These are phyloP conservation scores for Saccharomycopsis crataegensis DNA, from an alignment of 1,139 yeast species.

Conservation along the genomic window DNA sequence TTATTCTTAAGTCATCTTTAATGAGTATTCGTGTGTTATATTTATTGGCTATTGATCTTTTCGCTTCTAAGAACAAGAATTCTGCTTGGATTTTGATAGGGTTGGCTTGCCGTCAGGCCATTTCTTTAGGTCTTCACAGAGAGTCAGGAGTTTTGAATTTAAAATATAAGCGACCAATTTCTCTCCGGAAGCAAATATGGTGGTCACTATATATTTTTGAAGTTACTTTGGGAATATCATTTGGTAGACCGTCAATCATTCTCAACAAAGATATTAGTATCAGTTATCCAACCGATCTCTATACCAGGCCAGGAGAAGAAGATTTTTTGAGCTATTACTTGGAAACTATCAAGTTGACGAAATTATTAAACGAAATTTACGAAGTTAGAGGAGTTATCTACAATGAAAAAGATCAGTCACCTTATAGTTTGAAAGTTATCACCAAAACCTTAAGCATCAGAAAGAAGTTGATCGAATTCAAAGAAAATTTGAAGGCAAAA, in stretches of 20 bases:
- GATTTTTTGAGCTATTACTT: conserved; percentile 30
- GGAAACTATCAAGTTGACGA: conserved; percentile 29
- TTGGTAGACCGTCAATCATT: conserved; percentile 36
- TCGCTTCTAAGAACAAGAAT: conserved; percentile 37
- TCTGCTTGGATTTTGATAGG: conserved; percentile 39
- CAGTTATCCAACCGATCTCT: conserved; percentile 27
- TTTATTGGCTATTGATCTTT: conserved; percentile 35
- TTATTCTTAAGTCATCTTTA: conserved; percentile 35
- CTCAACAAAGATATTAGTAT: conserved; percentile 34
- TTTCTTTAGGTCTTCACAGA: conserved; percentile 38
- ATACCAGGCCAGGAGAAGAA: conserved; percentile 24
- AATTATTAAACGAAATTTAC: conserved; percentile 31
- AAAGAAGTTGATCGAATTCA: conserved; percentile 28
- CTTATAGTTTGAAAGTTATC: conserved; percentile 31
- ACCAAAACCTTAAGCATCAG: conserved; percentile 32
- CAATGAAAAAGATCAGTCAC: conserved; percentile 30
- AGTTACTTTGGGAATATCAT: conserved; percentile 32
- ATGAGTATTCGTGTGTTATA: conserved; percentile 37
- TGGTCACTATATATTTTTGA: conserved; percentile 36
- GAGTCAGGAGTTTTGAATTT: conserved; percentile 30
- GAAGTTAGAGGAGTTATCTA: conserved; percentile 30
- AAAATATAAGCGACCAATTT: conserved; percentile 26
- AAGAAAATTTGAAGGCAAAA: conserved; percentile 25
- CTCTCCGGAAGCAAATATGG: conserved; percentile 25
- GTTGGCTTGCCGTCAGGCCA: conserved; percentile 37